These are phyloP conservation scores for Falciphora oryzae DNA, from an alignment of 2,329 filamentous ascomycete genomes.

Conservation along the genomic window DNA sequence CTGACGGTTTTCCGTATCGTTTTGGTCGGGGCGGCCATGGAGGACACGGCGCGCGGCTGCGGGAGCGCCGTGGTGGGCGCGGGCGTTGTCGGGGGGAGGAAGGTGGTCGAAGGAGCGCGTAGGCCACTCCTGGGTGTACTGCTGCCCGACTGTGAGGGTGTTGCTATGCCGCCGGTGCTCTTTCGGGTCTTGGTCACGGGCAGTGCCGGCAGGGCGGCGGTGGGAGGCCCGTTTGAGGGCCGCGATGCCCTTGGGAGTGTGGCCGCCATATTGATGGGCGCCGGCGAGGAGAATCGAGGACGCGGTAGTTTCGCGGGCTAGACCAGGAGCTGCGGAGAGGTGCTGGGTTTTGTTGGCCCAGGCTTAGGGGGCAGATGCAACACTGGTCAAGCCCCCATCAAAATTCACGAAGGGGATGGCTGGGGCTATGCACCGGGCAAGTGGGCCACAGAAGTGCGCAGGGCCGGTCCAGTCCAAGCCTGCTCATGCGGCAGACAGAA, in stretches of 20 bases:
- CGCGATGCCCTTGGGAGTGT: slow-evolving; percentile 62
- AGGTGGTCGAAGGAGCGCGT: slow-evolving; percentile 53
- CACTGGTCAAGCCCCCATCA: slow-evolving; percentile 4
- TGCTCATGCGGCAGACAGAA: neutral
- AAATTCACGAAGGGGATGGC: neutral
- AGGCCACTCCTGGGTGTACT: slow-evolving; percentile 51
- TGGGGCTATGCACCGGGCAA: neutral
- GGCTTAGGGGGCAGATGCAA: slow-evolving; percentile 6
- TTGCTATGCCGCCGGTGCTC: slow-evolving; percentile 47
- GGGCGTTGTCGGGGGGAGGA: slow-evolving; percentile 45
- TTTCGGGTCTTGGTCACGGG: slow-evolving; percentile 69
- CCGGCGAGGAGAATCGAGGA: neutral
- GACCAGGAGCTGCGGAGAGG: neutral
- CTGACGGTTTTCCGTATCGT: slow-evolving; percentile 81
- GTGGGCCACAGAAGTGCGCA: neutral
- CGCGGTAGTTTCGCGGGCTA: neutral
- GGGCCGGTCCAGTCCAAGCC: neutral
- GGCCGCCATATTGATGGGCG: slow-evolving; percentile 31
- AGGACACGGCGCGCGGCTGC: slow-evolving; percentile 48
- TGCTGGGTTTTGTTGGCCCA: slow-evolving; percentile 3
- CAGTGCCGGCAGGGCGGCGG: slow-evolving; percentile 65
- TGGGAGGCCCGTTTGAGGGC: slow-evolving; percentile 65
- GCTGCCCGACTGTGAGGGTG: slow-evolving; percentile 34
- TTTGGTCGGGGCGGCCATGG: slow-evolving; percentile 56
- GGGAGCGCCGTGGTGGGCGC: slow-evolving; percentile 49